Percentiles rank a stretch among this genome's conserved stretches.
Evolutionary conservation across 768 basidiomycete species (phyloP).

Genomic region (Rhizopogon rudus): DNA sequence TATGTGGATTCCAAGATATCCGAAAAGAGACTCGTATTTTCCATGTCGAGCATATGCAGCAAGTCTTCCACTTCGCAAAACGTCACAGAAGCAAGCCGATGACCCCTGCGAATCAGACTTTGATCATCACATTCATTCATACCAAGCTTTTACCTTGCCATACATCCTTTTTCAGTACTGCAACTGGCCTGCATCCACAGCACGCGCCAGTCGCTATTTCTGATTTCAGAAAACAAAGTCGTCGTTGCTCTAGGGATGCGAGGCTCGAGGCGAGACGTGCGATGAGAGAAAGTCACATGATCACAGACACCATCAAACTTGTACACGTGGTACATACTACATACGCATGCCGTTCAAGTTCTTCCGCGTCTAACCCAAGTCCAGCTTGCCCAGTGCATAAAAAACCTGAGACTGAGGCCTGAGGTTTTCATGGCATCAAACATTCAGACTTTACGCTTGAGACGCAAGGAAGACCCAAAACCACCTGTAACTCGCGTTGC

Average conservation of each 20-base stretch:
- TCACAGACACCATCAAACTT: no score
- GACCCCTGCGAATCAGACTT: background rate
- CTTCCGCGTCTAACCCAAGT: no score
- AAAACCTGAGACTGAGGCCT: background rate
- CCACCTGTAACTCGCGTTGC: constrained; percentile 22
- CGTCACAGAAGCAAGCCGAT: background rate
- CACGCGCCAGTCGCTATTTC: background rate
- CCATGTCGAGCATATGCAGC: background rate
- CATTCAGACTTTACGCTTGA: constrained; percentile 45
- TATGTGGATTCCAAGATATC: constrained; percentile 14
- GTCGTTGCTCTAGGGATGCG: background rate
- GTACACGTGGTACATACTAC: no score
- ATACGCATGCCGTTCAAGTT: no score
- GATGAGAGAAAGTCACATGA: no score
- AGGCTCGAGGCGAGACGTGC: background rate
- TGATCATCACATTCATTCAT: background rate
- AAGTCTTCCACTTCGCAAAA: background rate
- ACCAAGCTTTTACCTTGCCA: background rate
- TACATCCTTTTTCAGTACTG: background rate
- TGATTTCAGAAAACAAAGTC: background rate
- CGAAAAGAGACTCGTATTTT: background rate
- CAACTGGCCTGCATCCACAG: background rate
- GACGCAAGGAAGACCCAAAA: constrained; percentile 34
- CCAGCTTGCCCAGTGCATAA: no score
- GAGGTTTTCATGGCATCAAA: constrained; percentile 38